Base-by-base conservation (phyloP, 352 stramenopile species). In the Globisporangium perplexum region DNA sequence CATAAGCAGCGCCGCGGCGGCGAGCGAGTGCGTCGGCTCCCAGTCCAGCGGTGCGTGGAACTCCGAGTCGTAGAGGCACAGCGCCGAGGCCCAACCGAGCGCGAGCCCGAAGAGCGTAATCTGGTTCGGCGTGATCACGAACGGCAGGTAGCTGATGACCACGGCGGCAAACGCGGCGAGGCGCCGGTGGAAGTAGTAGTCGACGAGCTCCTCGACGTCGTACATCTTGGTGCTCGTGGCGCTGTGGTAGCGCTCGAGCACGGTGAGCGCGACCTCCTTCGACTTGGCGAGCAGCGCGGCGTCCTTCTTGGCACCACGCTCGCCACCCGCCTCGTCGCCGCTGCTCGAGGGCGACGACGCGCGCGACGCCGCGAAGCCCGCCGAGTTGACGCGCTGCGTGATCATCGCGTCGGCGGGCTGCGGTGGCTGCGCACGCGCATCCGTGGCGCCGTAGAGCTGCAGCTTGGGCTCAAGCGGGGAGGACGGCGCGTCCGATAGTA, bases 191-290 rank as follows among this genome's bases (percentile, higher is more conserved):
- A 88, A 90, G 47, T 90, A 93, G 55, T 83, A 93, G 58, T 93
- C 82, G 23, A 93, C 68, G 20, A 93, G 65, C 72, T 93, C 82
- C 57, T 93, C 82, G 45, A 93, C 82, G 55, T 93, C 82, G 66
- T 90, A 93, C 82, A 93, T 90, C 63, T 93, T 93, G 47, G 79
- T 90, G 41, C 64, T 77, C 44, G 74, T 86, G 30, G 82, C 82
- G 43, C 71, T 77, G 45, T 83, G 57, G 62, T 93, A 93, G 24
- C 82, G 77, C 50, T 91, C 66, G 33, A 85, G 36, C 24, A 90
- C 48, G 10, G 62, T 66, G 62, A 83, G 61, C 44, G 69, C 60
- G 3, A 59, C 20, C 31, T 74, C 54, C 36, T 59, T 66, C 7
- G 59, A 63, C 55, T 74, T 68, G 26, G 58, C 22, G n/a, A 69